These are phyloP conservation scores for Phytophthora citricola DNA, from an alignment of 352 stramenopile genomes.

Conservation along the genomic window DNA sequence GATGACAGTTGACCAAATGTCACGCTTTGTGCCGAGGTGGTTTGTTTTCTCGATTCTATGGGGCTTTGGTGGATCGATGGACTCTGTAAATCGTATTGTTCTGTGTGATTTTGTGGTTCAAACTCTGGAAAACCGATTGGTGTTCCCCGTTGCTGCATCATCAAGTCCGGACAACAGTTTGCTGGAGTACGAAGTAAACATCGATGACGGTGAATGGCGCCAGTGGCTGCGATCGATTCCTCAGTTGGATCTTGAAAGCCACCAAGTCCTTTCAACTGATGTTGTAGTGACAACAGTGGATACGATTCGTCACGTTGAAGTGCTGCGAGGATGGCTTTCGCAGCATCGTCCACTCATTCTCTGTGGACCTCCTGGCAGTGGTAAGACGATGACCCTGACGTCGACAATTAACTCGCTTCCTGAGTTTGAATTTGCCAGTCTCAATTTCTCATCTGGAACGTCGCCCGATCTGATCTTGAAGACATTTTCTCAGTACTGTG, in stretches of 20 bases:
- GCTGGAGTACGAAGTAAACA: constrained; percentile 96
- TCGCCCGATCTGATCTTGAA: constrained; percentile 99
- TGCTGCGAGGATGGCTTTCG: constrained; percentile 97
- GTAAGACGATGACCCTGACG: constrained; percentile 99
- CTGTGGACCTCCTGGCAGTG: constrained; percentile 97
- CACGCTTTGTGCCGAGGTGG: constrained; percentile 97
- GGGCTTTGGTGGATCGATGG: constrained; percentile 98
- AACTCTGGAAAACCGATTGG: constrained; percentile 88
- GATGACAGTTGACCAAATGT: constrained; percentile 96
- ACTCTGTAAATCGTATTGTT: constrained; percentile 91
- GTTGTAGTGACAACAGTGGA: constrained; percentile 99
- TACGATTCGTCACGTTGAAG: constrained; percentile 98
- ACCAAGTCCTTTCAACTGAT: constrained; percentile 96
- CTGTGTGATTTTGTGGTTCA: constrained; percentile 93
- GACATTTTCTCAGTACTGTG: constrained; percentile 98
- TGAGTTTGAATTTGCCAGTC: constrained; percentile 97
- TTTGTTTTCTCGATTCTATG: constrained; percentile 98
- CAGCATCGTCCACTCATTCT: constrained; percentile 97
- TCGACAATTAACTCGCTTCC: constrained; percentile 97
- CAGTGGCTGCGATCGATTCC: constrained; percentile 97
- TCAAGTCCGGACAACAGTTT: constrained; percentile 82
- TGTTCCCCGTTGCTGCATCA: constrained; percentile 79
- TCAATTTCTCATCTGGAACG: constrained; percentile 99
- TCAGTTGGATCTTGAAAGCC: constrained; percentile 97
- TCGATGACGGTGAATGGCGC: constrained; percentile 97